Evolutionary conservation across 1,284 basidiomycete species (phyloP), one percentile per base, ranked within the genome.

Genomic region (Ganoderma meredithae): DNA sequence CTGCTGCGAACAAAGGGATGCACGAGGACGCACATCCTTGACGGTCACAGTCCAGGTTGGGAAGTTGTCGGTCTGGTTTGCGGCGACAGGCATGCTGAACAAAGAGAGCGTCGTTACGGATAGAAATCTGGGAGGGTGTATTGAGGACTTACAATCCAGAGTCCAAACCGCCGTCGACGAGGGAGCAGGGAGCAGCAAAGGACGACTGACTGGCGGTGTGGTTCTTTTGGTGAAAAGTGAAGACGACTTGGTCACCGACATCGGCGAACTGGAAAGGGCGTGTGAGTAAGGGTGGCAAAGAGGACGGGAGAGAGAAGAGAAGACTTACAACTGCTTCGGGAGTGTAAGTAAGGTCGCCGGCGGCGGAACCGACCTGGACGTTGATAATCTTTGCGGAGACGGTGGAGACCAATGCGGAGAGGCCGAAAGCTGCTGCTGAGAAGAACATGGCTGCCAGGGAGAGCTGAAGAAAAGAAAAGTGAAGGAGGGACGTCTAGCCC

Each of bases 131-230:
- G 31, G 58, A 15, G 33, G 43, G 64, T 40, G 59, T 62, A 41
- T 33, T 58, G 13, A 49, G 39, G 63, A 80, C 87, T 72, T 72
- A 90, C 88, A 89, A 90, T 76, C 86, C 87, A 66, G 86, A 85
- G 76, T 86, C 81, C 68, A 89, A 80, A 60, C 88, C 87, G 55
- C 84, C 85, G 12, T 81, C 79, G 60, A 83, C 81, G 56, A 69
- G 78, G 52, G 81, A 80, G 78, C 88, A 88, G 36, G 89, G 86
- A 72, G 79, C 77, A 63, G 81, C 81, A 73, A 89, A 86, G 41
- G 87, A 83, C n/a, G 85, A 86, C 77, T 88, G 87, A 36, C 85
- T 84, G 40, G 83, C 86, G 2, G 86, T 84, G 77, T 89, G 88
- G 79, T 89, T 89, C 76, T 83, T 82, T 68, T 79, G 79, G 64